These are phyloP conservation scores for Dentiscutata heterogama DNA, from an alignment of 371 early-diverging fungal species.

Conservation along the genomic window DNA sequence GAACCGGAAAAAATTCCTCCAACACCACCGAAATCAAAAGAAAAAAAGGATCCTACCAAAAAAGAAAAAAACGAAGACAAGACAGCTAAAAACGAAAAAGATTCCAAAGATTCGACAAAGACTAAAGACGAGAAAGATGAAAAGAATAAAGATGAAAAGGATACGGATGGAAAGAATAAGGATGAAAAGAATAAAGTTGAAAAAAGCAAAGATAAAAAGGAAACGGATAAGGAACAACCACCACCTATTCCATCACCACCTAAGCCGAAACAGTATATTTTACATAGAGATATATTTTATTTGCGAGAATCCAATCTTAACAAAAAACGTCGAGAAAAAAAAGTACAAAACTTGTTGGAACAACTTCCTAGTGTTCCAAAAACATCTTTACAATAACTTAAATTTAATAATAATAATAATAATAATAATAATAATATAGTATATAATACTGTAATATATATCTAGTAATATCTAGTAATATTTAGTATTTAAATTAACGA, in stretches of 20 bases:
- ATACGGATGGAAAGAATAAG: constrained; percentile 20
- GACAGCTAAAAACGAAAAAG: constrained; percentile 14
- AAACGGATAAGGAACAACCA: constrained; percentile 4
- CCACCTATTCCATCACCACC: constrained; percentile 47
- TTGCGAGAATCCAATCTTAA: constrained; percentile 58
- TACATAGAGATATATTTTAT: constrained; percentile 65
- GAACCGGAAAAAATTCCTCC: background rate
- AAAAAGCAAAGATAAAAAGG: constrained; percentile 22
- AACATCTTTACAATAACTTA: constrained; percentile 32
- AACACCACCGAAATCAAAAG: no score
- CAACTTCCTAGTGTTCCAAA: constrained; percentile 64
- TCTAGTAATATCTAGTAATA: no score
- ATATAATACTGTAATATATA: no score
- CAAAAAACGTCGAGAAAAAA: constrained; percentile 56
- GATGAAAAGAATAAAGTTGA: constrained; percentile 8
- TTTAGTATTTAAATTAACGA: no score
- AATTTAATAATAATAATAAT: no score
- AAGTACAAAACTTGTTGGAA: constrained; percentile 54
- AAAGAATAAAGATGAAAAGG: constrained; percentile 35
- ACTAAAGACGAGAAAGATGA: constrained; percentile 37
- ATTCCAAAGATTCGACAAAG: background rate
- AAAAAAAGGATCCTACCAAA: no score
- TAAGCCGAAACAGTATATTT: constrained; percentile 52
- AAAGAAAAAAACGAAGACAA: background rate
- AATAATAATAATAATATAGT: no score